Evolutionary conservation across 140 eudicot genomes (phyloP).

Genomic region (Cichorium intybus): DNA sequence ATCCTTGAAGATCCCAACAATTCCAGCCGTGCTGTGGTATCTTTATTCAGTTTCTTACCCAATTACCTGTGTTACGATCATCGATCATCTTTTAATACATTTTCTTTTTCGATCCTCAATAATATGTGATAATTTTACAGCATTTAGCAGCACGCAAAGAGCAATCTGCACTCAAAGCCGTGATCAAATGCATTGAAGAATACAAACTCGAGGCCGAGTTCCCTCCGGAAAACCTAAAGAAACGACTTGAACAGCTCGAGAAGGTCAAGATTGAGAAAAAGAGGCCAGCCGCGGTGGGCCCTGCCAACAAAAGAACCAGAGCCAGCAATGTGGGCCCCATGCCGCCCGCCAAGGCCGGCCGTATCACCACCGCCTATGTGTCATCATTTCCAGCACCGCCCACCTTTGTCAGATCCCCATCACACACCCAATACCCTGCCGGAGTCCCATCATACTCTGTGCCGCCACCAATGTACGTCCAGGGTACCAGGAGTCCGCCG

Average conservation of each 20-base stretch:
- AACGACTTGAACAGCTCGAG: conserved; percentile 81
- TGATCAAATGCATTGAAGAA: conserved; percentile 86
- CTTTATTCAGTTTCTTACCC: not conserved
- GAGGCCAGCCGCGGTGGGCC: conserved; percentile 60
- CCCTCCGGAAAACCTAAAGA: conserved; percentile 77
- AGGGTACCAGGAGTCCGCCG: conserved; percentile 81
- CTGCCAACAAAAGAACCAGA: conserved; percentile 81
- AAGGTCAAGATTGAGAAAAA: conserved; percentile 77
- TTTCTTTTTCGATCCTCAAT: too few relatives aligned
- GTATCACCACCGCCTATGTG: conserved; percentile 76
- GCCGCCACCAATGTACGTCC: conserved; percentile 53
- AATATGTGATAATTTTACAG: too few relatives aligned
- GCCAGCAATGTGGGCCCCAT: conserved; percentile 80
- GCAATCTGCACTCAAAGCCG: conserved; percentile 84
- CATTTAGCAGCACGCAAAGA: conserved; percentile 88
- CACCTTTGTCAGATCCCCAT: conserved; percentile 66
- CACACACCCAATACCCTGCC: conserved; percentile 74
- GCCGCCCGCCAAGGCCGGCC: conserved; percentile 99
- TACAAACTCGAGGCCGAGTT: conserved; percentile 78
- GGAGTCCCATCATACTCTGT: conserved; percentile 58
- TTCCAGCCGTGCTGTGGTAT: conserved; percentile 79
- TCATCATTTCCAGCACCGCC: conserved; percentile 86
- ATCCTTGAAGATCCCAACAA: conserved; percentile 78
- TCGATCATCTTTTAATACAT: not conserved
- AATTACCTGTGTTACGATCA: not conserved